Conservation (phyloP, 139 green algal genomes). For the Coelastrella sp. region DNA sequence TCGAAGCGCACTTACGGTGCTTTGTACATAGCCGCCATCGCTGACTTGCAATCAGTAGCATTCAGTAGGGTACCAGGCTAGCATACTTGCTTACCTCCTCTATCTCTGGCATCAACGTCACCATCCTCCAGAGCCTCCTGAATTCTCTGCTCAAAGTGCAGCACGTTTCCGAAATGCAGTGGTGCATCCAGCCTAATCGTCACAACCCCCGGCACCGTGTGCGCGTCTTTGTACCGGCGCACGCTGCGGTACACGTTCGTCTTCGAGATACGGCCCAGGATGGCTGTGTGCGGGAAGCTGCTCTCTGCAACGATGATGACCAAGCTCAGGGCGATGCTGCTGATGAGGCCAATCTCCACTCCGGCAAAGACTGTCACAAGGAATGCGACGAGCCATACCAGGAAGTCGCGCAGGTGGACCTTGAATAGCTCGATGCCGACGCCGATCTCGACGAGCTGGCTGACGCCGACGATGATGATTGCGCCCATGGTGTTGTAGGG, state of each 20-base stretch:
- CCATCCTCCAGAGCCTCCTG: background rate
- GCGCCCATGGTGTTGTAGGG: conserved; percentile 80
- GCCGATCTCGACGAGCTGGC: conserved; percentile 76
- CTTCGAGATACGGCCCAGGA: conserved; percentile 79
- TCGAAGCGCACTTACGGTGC: no score
- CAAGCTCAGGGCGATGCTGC: conserved; percentile 78
- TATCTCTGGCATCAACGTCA: background rate
- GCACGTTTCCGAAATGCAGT: conserved; percentile 23
- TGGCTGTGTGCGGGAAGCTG: conserved; percentile 84
- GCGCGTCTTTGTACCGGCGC: background rate
- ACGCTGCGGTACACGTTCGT: conserved; percentile 59
- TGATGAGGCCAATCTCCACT: conserved; percentile 83
- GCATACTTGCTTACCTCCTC: background rate
- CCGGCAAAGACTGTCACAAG: conserved; percentile 62
- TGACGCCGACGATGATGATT: conserved; percentile 80
- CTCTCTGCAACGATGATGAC: conserved; percentile 68
- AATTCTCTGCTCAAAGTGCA: conserved; percentile 26
- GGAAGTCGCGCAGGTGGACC: conserved; percentile 53
- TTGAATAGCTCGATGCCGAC: conserved; percentile 63
- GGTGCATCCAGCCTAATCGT: conserved; percentile 28
- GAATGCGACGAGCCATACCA: conserved; percentile 67
- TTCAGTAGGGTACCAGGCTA: background rate
- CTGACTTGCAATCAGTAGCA: background rate
- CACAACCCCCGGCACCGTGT: conserved; percentile 17
- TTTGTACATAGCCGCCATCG: no score